These are phyloP conservation scores for Scedosporium apiospermum DNA, from an alignment of 2,329 filamentous ascomycete species.

Conservation along the genomic window DNA sequence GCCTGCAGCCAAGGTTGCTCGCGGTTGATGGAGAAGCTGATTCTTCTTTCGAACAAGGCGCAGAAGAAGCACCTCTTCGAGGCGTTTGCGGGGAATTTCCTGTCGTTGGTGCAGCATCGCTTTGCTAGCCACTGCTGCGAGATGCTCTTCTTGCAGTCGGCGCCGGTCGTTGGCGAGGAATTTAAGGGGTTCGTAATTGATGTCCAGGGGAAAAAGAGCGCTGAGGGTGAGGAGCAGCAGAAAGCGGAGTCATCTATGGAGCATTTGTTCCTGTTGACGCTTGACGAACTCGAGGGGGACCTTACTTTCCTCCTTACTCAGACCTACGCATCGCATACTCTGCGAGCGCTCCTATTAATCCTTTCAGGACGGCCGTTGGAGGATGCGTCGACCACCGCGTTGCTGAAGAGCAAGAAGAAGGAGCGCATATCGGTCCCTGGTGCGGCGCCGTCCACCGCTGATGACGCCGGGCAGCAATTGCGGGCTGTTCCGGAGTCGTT, in stretches of 20 bases:
- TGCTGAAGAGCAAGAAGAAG: constrained; percentile 90
- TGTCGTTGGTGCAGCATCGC: constrained; percentile 84
- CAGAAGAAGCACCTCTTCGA: constrained; percentile 85
- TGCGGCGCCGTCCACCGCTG: constrained; percentile 31
- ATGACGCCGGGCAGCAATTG: constrained; percentile 31
- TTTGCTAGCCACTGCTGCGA: constrained; percentile 98
- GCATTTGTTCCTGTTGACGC: constrained; percentile 69
- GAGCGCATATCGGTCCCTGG: constrained; percentile 64
- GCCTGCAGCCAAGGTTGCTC: constrained; percentile 95
- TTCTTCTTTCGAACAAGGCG: constrained; percentile 64
- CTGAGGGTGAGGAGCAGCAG: constrained; percentile 28
- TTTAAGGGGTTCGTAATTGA: constrained; percentile 39
- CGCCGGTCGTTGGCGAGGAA: constrained; percentile 69
- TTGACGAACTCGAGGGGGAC: constrained; percentile 82
- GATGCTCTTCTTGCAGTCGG: constrained; percentile 77
- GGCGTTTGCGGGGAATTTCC: constrained; percentile 78
- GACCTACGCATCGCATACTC: constrained; percentile 78
- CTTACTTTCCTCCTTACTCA: constrained; percentile 80
- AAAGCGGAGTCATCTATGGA: constrained; percentile 49
- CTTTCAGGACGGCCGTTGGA: constrained; percentile 76
- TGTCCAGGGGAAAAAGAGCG: constrained; percentile 25
- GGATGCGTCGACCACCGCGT: constrained; percentile 54
- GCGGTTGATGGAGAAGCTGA: constrained; percentile 81
- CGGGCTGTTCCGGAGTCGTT: constrained; percentile 72
- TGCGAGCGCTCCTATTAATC: constrained; percentile 77